Base-by-base conservation (phyloP, 2,329 filamentous ascomycete species). In the Trichoderma atrobrunneum region DNA sequence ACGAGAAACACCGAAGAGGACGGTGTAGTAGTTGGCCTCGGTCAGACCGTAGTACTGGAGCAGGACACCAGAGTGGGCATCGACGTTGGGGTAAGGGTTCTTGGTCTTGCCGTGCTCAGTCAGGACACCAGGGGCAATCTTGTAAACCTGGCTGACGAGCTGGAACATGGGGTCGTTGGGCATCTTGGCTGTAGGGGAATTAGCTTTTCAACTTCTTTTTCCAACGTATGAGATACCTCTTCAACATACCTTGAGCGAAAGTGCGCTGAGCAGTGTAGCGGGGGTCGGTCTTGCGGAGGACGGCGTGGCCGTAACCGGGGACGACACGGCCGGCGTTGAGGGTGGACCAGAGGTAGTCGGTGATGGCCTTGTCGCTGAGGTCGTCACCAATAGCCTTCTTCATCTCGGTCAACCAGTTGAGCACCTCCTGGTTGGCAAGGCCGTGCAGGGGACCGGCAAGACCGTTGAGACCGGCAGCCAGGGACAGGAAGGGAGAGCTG, bases 81-180 rank as follows among this genome's bases (percentile, higher is more conserved):
- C 95, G 81, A 98, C 95, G 88, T 98, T 98, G 85, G 96, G 96
- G 90, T 89, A 98, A 77, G 95, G 95, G 93, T 98, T 98, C 93
- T 98, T 98, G 89, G 95, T 98, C 93, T 99, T 99, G 87, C 96
- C 96, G 88, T 99, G 96, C 91, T 99, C 94, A 77, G 96, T 99
- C 83, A 99, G 89, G 80, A 99, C 96, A 81, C 92, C 93, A 76
- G 96, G 96, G 76, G 96, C 96, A 80, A 99, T 98, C 93, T 99
- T 99, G 93, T 98, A 99, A 79, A 99, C 96, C 88, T 99, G 96
- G 90, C 93, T 97, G 87, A 99, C 96, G 78, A 99, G 93, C 91
- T 99, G 94, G 93, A 98, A 99, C 95, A 99, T 97, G 80, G 95
- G 95, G 89, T 98, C 96, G 81, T 97, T 89, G 81, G 95, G 93